phyloP scores from a whole-genome alignment of 257 asterid genomes.

The Oldenlandia corymbosa region DNA sequence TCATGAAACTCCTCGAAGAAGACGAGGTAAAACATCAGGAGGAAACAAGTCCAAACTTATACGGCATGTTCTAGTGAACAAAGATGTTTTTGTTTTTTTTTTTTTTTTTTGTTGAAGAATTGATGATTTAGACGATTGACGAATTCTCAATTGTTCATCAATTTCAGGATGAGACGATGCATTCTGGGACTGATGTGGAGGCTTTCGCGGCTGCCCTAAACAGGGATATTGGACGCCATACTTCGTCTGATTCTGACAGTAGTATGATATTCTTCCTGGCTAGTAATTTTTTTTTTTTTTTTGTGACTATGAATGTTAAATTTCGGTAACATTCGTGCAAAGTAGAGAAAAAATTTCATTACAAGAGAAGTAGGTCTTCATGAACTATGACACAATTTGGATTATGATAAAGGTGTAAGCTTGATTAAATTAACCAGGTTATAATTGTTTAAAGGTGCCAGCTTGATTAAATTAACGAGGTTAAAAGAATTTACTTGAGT shows the following conservation, averaged over 20 bases:
- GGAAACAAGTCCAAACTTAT: not conserved
- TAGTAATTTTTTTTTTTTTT: not conserved
- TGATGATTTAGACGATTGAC: no score
- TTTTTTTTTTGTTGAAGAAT: slow-evolving; percentile 4
- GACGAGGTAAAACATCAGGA: slow-evolving; percentile 94
- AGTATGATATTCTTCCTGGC: slow-evolving; percentile 23
- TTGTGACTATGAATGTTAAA: no score
- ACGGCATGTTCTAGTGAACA: not conserved
- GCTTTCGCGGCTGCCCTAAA: slow-evolving; percentile 89
- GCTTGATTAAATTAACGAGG: not conserved
- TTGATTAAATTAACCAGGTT: no score
- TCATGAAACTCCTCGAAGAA: slow-evolving; percentile 84
- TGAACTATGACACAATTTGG: not conserved
- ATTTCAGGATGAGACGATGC: slow-evolving; percentile 80
- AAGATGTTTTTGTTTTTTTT: not conserved
- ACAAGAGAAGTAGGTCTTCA: not conserved
- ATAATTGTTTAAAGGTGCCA: no score
- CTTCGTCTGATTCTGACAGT: slow-evolving; percentile 44
- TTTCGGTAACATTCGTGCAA: no score
- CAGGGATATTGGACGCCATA: slow-evolving; percentile 79
- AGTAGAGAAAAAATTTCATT: not conserved
- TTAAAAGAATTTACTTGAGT: not conserved
- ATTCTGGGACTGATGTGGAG: slow-evolving; percentile 98
- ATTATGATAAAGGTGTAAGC: not conserved
- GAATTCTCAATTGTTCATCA: not conserved